A percentile compares a stretch with the other conserved stretches of the same genome.
Evolutionary conservation across 164 flowering plant genomes (phyloP).

Genomic region (Vitis labrusca): DNA sequence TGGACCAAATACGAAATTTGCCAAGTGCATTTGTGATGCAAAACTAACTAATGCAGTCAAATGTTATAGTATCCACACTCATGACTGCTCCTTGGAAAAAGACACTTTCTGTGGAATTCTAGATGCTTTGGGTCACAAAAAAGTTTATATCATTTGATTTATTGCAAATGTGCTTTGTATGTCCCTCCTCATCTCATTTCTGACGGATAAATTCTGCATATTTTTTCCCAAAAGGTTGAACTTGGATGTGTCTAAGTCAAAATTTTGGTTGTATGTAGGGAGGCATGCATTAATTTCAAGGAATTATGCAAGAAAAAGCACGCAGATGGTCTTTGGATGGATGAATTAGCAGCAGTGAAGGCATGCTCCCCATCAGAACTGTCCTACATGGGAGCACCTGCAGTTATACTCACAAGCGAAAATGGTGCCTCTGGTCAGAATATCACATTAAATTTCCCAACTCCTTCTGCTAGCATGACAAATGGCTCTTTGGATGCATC

Average conservation of each 20-base stretch:
- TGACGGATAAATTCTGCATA: not conserved
- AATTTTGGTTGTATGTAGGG: conserved; percentile 35
- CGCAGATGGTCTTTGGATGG: conserved; percentile 61
- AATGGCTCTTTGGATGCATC: conserved; percentile 35
- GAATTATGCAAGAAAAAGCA: conserved; percentile 57
- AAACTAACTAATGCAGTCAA: not conserved
- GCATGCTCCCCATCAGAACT: conserved; percentile 42
- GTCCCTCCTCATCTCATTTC: not conserved
- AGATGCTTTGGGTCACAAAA: not conserved
- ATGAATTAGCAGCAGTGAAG: conserved; percentile 61
- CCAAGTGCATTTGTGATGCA: not conserved
- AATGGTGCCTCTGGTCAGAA: conserved; percentile 23
- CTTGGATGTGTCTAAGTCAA: not conserved
- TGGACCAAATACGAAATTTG: not conserved
- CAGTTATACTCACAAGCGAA: conserved; percentile 52
- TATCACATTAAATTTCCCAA: conserved; percentile 17
- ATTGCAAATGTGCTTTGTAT: not conserved
- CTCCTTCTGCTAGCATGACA: conserved; percentile 14
- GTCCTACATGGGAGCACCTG: conserved; percentile 48
- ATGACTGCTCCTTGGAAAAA: not conserved
- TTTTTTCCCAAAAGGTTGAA: not conserved
- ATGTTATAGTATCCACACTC: not conserved
- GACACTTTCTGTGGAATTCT: not conserved
- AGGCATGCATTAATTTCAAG: conserved; percentile 62
- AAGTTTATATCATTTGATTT: not conserved